Conservation (phyloP, 352 stramenopile species). For the Pythium utonaiense region DNA sequence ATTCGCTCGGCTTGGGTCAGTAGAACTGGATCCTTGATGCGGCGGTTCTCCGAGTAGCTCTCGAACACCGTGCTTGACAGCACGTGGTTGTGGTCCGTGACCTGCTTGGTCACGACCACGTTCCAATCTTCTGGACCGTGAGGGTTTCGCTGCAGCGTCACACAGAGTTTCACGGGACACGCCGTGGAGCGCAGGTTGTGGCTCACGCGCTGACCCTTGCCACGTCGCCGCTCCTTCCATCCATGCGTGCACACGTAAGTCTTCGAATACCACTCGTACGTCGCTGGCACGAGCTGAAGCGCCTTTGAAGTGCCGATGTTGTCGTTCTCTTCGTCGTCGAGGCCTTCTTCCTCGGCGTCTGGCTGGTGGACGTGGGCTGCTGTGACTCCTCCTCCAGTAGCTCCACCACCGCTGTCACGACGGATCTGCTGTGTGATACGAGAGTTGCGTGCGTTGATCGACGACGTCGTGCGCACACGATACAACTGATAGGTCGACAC, state of each 20-base stretch:
- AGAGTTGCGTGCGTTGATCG: constrained; percentile 53
- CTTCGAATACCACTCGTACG: constrained; percentile 77
- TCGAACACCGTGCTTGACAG: constrained; percentile 51
- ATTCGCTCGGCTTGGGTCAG: constrained; percentile 56
- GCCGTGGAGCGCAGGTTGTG: constrained; percentile 63
- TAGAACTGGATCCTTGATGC: constrained; percentile 54
- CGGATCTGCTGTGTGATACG: constrained; percentile 46
- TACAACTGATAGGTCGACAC: constrained; percentile 63
- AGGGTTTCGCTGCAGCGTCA: constrained; percentile 51
- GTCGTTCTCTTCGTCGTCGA: not conserved
- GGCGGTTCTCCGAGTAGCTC: constrained; percentile 65
- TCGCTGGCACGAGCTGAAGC: constrained; percentile 39
- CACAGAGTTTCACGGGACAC: constrained; percentile 66
- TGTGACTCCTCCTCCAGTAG: not conserved
- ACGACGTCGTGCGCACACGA: constrained; percentile 73
- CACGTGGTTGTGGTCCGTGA: constrained; percentile 72
- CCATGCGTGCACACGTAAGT: constrained; percentile 78
- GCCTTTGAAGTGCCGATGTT: not conserved
- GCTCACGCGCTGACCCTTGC: constrained; percentile 63
- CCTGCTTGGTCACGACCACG: constrained; percentile 70
- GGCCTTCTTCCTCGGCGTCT: constrained; percentile 1
- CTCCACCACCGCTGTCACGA: not conserved
- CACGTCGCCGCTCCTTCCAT: constrained; percentile 68
- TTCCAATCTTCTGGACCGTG: constrained; percentile 41
- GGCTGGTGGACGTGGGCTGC: not conserved